A percentile compares a stretch with the other conserved stretches of the same genome.
Conservation (phyloP, 768 basidiomycete species). For the Boletus rubescentipes region DNA sequence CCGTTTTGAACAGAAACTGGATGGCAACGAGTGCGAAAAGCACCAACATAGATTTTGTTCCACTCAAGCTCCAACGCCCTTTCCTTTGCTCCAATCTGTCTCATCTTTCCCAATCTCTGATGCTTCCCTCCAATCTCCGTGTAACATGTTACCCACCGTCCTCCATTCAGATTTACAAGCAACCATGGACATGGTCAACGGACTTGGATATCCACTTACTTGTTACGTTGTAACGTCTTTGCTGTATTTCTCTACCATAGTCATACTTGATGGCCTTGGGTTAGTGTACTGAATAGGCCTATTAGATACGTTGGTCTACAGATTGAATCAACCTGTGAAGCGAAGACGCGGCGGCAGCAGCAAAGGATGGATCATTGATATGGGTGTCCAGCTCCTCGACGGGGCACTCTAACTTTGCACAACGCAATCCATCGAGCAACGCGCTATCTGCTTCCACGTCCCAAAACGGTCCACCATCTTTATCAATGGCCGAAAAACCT, state of each 20-base stretch:
- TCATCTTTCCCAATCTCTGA: conserved; percentile 18
- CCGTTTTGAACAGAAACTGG: conserved; percentile 26
- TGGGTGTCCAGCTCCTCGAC: conserved; percentile 25
- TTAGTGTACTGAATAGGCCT: neutral
- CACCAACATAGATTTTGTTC: conserved; percentile 28
- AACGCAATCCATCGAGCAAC: conserved; percentile 18
- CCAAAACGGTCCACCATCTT: conserved; percentile 22
- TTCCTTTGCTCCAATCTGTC: conserved; percentile 18
- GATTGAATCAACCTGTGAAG: conserved; percentile 21
- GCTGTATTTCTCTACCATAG: conserved; percentile 12
- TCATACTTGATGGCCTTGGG: conserved; percentile 9
- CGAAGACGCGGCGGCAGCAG: conserved; percentile 7
- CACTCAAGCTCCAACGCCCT: conserved; percentile 9
- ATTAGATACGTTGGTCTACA: neutral
- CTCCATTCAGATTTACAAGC: conserved; percentile 29
- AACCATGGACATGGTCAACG: conserved; percentile 46
- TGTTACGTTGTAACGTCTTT: conserved; percentile 45
- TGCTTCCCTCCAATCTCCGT: conserved; percentile 18
- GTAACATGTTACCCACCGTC: conserved; percentile 32
- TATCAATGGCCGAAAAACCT: conserved; percentile 29
- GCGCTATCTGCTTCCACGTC: conserved; percentile 26
- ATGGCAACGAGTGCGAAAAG: conserved; percentile 9
- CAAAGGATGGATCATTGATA: conserved; percentile 29
- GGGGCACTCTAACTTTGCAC: conserved; percentile 13
- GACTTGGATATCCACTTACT: conserved; percentile 53